Evolutionary conservation across 495 filamentous ascomycete species (phyloP).

Genomic region (Penicillium dipodomyicola): DNA sequence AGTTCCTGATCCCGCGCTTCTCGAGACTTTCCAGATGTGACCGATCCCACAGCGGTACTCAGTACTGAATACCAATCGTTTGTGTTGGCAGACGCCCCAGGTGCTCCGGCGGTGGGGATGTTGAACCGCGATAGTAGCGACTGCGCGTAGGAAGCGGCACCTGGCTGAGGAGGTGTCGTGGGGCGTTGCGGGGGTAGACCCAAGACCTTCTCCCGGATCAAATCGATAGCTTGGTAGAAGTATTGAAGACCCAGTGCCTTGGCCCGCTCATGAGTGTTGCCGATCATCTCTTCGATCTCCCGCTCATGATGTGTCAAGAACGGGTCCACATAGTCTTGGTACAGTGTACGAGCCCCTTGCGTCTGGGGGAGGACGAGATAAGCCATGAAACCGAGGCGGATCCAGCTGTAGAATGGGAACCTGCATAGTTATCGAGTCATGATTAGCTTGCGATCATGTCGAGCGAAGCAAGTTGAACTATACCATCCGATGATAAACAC

Average conservation of each 20-base stretch:
- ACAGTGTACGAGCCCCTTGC: slow-evolving; percentile 83
- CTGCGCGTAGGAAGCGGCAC: slow-evolving; percentile 66
- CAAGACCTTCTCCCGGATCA: slow-evolving; percentile 68
- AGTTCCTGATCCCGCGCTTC: slow-evolving; percentile 54
- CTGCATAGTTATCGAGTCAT: slow-evolving; percentile 33
- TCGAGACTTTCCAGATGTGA: slow-evolving; percentile 42
- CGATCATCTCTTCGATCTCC: slow-evolving; percentile 88
- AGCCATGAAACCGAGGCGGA: slow-evolving; percentile 81
- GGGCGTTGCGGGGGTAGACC: slow-evolving; percentile 60
- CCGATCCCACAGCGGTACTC: slow-evolving; percentile 60
- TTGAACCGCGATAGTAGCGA: slow-evolving; percentile 80
- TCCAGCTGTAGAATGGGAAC: slow-evolving; percentile 92
- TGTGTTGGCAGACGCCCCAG: slow-evolving; percentile 10
- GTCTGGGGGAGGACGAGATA: slow-evolving; percentile 98
- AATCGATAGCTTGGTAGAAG: slow-evolving; percentile 73
- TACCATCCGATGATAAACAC: slow-evolving; percentile 83
- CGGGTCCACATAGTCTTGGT: slow-evolving; percentile 80
- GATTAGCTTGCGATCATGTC: slow-evolving; percentile 1
- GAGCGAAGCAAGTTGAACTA: neutral
- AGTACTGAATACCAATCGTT: slow-evolving; percentile 68
- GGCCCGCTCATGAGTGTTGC: slow-evolving; percentile 73
- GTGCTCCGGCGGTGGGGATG: slow-evolving; percentile 55
- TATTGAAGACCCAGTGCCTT: slow-evolving; percentile 77
- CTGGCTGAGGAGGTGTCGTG: slow-evolving; percentile 48
- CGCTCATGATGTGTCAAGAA: slow-evolving; percentile 84